phyloP scores from a whole-genome alignment of 768 basidiomycete species.

The Phlebiopsis gigantea region DNA sequence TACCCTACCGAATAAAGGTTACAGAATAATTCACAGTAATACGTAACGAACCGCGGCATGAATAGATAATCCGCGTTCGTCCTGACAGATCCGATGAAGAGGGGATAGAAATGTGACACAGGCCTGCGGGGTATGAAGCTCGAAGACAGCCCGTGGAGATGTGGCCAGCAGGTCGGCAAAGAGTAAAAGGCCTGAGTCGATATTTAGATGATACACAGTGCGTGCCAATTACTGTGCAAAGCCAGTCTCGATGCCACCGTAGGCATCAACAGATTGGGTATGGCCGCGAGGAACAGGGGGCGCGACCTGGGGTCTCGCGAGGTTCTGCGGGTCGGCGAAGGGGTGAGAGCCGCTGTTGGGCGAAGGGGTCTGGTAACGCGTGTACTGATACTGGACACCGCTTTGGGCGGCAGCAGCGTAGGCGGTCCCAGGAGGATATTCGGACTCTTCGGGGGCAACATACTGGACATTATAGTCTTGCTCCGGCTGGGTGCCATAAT shows the following conservation, averaged over 20 bases:
- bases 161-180: background rate
- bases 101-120: background rate
- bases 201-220: background rate
- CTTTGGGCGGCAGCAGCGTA: constrained; percentile 20
- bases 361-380: constrained; percentile 10
- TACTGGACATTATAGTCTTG: constrained; percentile 16
- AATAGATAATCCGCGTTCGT: constrained; percentile 1
- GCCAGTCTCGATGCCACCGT: background rate
- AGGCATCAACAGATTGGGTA: background rate
- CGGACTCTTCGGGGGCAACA: constrained; percentile 23
- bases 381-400: constrained; percentile 23
- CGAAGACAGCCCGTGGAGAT: background rate
- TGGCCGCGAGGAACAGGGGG: constrained; percentile 2
- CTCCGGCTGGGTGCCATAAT: constrained; percentile 17
- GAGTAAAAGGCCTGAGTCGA: background rate
- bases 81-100: background rate
- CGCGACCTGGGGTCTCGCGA: background rate
- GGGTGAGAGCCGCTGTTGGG: constrained; percentile 4
- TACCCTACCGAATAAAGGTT: constrained; percentile 1
- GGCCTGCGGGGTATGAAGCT: constrained; percentile 1
- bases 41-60: constrained; percentile 2
- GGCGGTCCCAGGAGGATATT: constrained; percentile 25
- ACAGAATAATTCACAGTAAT: constrained; percentile 5
- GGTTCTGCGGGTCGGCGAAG: constrained; percentile 11
- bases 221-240: background rate